Evolutionary conservation across 345 rosid species (phyloP).

Genomic region (Pistacia integerrima): DNA sequence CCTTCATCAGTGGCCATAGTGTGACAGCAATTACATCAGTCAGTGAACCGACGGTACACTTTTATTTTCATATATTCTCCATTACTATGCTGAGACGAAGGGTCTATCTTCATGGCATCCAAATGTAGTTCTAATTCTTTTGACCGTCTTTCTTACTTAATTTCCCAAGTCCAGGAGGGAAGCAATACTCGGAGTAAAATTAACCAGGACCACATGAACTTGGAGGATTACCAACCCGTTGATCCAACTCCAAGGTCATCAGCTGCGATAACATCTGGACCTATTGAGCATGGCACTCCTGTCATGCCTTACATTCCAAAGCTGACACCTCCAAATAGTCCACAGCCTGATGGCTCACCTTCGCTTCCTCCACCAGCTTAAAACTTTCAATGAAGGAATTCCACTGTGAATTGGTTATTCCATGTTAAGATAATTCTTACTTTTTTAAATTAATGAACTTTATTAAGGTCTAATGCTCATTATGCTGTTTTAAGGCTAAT

Average conservation of each 20-base stretch:
- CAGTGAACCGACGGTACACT: neutral
- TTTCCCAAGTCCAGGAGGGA: neutral
- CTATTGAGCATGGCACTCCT: slow-evolving; percentile 14
- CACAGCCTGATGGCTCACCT: neutral
- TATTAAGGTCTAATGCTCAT: neutral
- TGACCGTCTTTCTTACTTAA: neutral
- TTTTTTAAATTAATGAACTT: neutral
- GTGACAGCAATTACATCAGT: slow-evolving; percentile 4
- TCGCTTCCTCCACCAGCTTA: slow-evolving; percentile 11
- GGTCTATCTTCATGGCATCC: neutral
- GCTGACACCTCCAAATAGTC: slow-evolving; percentile 3
- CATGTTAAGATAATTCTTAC: neutral
- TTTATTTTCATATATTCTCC: neutral
- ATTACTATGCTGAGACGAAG: neutral
- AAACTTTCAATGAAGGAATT: neutral
- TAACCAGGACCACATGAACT: neutral
- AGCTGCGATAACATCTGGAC: neutral
- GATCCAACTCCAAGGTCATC: slow-evolving; percentile 19
- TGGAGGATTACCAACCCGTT: slow-evolving; percentile 12
- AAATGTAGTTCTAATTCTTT: neutral
- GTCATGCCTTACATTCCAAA: slow-evolving; percentile 21
- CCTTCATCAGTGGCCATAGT: neutral
- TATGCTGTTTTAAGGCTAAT: neutral
- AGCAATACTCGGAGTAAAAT: neutral
- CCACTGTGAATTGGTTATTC: neutral